phyloP scores from a whole-genome alignment of 768 basidiomycete genomes.

The Hericium coralloides region DNA sequence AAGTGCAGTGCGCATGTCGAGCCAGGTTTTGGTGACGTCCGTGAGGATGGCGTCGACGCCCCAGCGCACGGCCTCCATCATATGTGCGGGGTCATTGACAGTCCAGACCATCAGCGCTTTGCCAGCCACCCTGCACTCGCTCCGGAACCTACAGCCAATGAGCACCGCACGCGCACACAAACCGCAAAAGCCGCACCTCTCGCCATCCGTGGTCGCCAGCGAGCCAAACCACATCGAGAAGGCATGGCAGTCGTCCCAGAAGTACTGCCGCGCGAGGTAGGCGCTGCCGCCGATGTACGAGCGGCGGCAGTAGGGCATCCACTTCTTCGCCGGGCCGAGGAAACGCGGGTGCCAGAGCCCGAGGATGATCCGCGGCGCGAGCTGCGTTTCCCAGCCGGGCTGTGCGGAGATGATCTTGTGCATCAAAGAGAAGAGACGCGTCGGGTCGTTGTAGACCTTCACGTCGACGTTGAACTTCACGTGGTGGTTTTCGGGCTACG shows the following conservation, averaged over 20 bases:
- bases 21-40: constrained; percentile 32
- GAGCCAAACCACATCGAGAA: constrained; percentile 79
- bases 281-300: constrained; percentile 78
- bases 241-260: constrained; percentile 80
- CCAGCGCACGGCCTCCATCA: constrained; percentile 77
- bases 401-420: constrained; percentile 55
- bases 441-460: constrained; percentile 88
- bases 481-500: constrained; percentile 64
- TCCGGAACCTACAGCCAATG: constrained; percentile 49
- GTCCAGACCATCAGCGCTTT: constrained; percentile 96
- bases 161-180: background rate
- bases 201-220: constrained; percentile 66
- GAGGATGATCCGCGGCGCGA: constrained; percentile 75
- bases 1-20: constrained; percentile 27
- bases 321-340: constrained; percentile 61
- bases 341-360: constrained; percentile 93
- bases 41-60: constrained; percentile 39
- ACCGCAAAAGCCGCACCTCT: constrained; percentile 34
- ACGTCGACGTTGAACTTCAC: constrained; percentile 86
- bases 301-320: constrained; percentile 75
- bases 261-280: constrained; percentile 70
- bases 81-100: constrained; percentile 80
- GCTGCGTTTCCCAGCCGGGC: constrained; percentile 59
- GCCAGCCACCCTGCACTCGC: constrained; percentile 67
- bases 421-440: constrained; percentile 76